Conservation (phyloP, 2,329 filamentous ascomycete genomes). For the Fusarium kyushuense region DNA sequence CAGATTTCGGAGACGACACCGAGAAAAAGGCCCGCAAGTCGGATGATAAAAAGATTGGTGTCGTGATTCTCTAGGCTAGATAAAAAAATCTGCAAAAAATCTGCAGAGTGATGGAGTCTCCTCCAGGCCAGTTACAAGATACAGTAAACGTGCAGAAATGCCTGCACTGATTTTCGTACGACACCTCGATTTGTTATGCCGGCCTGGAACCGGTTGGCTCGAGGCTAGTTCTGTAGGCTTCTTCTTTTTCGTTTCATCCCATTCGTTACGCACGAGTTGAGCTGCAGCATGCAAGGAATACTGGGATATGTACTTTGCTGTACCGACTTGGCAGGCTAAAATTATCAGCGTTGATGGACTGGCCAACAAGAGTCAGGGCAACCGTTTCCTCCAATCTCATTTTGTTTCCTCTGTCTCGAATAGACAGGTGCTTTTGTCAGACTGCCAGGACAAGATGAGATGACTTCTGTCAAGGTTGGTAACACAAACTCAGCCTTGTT, state of each 20-base stretch:
- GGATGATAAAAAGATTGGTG: conserved; percentile 31
- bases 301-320: conserved; percentile 15
- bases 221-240: conserved; percentile 16
- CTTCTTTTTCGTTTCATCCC: conserved; percentile 23
- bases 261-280: conserved; percentile 32
- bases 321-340: conserved; percentile 20
- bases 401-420: conserved; percentile 18
- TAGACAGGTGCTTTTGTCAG: conserved; percentile 7
- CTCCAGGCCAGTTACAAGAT: background rate
- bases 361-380: conserved; percentile 37
- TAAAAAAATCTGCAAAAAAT: conserved; percentile 31
- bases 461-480: conserved; percentile 21
- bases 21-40: conserved; percentile 35
- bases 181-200: conserved; percentile 9
- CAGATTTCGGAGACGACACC: conserved; percentile 26
- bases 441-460: conserved; percentile 16
- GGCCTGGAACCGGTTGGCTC: conserved; percentile 19
- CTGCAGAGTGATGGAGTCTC: conserved; percentile 41
- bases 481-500: conserved; percentile 40
- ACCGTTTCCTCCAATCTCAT: conserved; percentile 36
- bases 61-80: conserved; percentile 23
- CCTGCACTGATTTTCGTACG: conserved; percentile 14
- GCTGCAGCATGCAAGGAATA: conserved; percentile 46
- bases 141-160: conserved; percentile 6
- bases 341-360: conserved; percentile 33